Evolutionary conservation across 129 eudicot genomes (phyloP).

Genomic region (Flaveria brownii): DNA sequence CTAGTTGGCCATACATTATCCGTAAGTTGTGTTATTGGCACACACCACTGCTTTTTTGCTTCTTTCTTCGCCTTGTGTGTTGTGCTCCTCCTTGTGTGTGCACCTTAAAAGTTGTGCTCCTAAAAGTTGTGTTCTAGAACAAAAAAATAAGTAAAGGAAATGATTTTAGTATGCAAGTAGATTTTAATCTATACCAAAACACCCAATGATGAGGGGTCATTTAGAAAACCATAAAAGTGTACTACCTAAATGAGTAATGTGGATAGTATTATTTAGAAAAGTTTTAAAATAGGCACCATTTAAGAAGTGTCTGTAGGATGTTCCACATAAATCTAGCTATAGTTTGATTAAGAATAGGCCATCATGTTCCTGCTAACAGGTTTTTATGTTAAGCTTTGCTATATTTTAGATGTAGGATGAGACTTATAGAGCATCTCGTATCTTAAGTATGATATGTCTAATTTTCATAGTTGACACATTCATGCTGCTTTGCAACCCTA

Average conservation of each 20-base stretch:
- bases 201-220: neutral
- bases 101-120: too few species aligned
- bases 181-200: too few species aligned
- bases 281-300: conserved; percentile 3
- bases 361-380: conserved; percentile 3
- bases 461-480: conserved; percentile 85
- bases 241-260: neutral
- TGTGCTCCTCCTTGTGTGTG: too few species aligned
- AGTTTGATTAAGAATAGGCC: conserved; percentile 6
- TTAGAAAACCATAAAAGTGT: conserved; percentile 1
- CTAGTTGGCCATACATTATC: too few species aligned
- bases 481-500: conserved; percentile 89
- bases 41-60: too few species aligned
- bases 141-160: too few species aligned
- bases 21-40: too few species aligned
- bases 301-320: neutral
- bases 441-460: conserved; percentile 50
- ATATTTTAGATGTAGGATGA: conserved; percentile 1
- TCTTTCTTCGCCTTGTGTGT: too few species aligned
- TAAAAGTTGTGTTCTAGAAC: too few species aligned
- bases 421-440: conserved; percentile 16
- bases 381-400: neutral
- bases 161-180: too few species aligned
- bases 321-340: neutral
- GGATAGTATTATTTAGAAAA: neutral